These are phyloP conservation scores for Saraca asoca DNA, from an alignment of 331 rosid species.

Conservation along the genomic window DNA sequence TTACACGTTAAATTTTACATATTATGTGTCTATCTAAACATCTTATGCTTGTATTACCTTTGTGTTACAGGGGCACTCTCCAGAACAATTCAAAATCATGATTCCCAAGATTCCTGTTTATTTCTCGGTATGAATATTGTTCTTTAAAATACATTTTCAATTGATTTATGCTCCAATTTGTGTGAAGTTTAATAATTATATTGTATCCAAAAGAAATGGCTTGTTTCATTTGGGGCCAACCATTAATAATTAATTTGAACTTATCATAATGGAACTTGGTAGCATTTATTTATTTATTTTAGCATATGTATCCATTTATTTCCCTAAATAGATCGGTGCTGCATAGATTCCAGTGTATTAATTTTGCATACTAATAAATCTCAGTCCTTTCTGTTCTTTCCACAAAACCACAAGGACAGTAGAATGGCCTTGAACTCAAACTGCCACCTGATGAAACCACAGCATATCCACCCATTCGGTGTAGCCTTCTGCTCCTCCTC, in stretches of 20 bases:
- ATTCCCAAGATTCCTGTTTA: constrained; percentile 87
- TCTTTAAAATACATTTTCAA: background rate
- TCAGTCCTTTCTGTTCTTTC: background rate
- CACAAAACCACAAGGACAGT: background rate
- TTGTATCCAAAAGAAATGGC: background rate
- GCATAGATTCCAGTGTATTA: background rate
- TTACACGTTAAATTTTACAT: constrained; percentile 1
- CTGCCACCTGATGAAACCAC: background rate
- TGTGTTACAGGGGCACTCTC: constrained; percentile 63
- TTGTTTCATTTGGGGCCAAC: background rate
- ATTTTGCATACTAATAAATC: constrained; percentile 6
- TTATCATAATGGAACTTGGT: constrained; percentile 2
- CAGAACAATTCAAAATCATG: constrained; percentile 79
- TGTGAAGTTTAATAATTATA: background rate
- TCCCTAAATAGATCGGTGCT: background rate
- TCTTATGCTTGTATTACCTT: constrained; percentile 27
- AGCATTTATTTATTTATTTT: background rate
- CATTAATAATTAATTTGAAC: constrained; percentile 19
- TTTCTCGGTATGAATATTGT: constrained; percentile 73
- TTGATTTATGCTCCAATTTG: constrained; percentile 23
- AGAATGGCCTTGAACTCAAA: constrained; percentile 18
- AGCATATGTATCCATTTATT: background rate
- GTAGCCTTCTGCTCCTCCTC: background rate
- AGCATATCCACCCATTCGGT: background rate
- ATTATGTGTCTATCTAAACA: background rate